Evolutionary conservation across 108 stramenopile genomes (phyloP), one percentile per base, ranked within the genome.

Genomic region (Aurantiochytrium sp.): DNA sequence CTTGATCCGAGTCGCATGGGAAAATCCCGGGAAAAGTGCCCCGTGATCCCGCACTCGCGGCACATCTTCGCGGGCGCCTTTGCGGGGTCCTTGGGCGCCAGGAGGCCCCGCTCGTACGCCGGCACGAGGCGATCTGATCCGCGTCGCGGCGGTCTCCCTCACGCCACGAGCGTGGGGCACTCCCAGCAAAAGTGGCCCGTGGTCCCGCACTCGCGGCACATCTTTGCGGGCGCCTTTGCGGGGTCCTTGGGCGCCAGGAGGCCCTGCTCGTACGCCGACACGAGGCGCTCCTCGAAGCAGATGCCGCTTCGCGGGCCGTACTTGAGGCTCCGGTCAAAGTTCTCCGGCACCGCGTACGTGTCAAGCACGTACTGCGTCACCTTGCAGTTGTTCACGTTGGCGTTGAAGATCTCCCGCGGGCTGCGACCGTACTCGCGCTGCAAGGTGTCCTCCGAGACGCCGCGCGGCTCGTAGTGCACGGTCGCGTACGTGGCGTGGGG

Each of bases 381-480:
- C 45, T 81, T 81, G 39, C 73, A 81, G 24, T 81, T 81, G 73
- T 81, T 81, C 30, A 30, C 24, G 24, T 81, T 81, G 24, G n/a
- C 24, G 73, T 81, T 81, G 73, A 81, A 81, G 27, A 81, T 48
- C 15, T 81, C 45, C 8, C 73, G 21, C 8, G 73, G 73, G 73
- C 73, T 81, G 8, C 73, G 39, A 27, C 73, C 73, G 3, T 48
- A 81, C 45, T 81, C 42, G 10, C 27, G 21, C 45, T 81, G 73
- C 6, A 81, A 17, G 12, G 39, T 17, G 24, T 81, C 73, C 3
- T 81, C 73, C 21, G 73, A 81, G 30, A 81, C 73, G n/a, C 73
- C 73, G 24, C 45, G 73, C 6, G 73, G 73, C 73, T 81, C 73
- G 30, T 81, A 81, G 30, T 81, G 73, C 45, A 81, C 73, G 42